Conservation (phyloP, 2,329 filamentous ascomycete genomes). For the Biscogniauxia mediterranea region DNA sequence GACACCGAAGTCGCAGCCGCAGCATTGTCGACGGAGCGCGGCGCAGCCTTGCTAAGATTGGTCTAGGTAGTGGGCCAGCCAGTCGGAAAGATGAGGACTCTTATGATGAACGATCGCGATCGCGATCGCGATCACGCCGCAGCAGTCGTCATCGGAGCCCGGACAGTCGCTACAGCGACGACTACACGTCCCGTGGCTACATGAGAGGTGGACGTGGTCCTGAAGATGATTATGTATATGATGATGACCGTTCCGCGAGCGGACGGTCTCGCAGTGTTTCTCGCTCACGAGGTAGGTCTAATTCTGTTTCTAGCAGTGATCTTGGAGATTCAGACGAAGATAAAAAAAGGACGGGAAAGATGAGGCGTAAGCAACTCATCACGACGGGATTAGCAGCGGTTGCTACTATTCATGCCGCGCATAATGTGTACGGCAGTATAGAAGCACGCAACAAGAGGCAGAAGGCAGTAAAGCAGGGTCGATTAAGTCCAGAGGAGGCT, state of each 20-base stretch:
- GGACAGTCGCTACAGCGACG: constrained; percentile 36
- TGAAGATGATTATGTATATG: constrained; percentile 40
- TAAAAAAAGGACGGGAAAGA: constrained; percentile 52
- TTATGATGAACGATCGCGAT: constrained; percentile 37
- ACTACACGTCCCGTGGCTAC: constrained; percentile 33
- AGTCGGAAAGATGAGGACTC: constrained; percentile 45
- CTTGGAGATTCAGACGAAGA: constrained; percentile 59
- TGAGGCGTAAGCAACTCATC: constrained; percentile 61
- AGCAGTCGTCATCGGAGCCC: constrained; percentile 31
- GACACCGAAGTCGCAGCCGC: constrained; percentile 56
- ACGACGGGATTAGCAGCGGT: constrained; percentile 56
- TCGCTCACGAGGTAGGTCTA: constrained; percentile 41
- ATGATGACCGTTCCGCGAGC: constrained; percentile 45
- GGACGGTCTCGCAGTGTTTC: constrained; percentile 39
- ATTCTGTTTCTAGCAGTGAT: constrained; percentile 53
- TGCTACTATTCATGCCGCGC: constrained; percentile 59
- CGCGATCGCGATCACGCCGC: constrained; percentile 41
- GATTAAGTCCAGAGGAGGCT: constrained; percentile 49
- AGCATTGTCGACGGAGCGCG: constrained; percentile 64
- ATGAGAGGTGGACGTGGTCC: constrained; percentile 36
- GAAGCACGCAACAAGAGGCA: constrained; percentile 53
- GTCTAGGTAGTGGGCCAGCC: constrained; percentile 51
- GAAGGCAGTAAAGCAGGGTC: constrained; percentile 53
- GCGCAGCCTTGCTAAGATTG: constrained; percentile 60
- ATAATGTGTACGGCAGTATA: constrained; percentile 58